Base-by-base conservation (phyloP, 164 flowering plant species). In the Aristolochia fimbriata region DNA sequence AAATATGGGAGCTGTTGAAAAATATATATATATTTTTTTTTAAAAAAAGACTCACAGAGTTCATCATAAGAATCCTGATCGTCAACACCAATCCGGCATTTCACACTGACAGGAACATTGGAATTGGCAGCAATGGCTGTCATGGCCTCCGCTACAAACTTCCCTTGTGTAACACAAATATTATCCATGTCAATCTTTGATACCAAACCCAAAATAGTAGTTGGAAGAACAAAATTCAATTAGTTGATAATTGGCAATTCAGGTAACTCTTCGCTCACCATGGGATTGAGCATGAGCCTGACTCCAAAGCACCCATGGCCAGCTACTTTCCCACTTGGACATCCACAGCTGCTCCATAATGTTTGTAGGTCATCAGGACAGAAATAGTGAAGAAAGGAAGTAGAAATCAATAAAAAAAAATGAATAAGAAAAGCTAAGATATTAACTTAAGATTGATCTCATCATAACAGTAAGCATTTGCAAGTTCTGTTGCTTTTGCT, bases 241-340 rank as follows among this genome's bases (percentile, higher is more conserved):
- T 6, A 37, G 10, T 37, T 37, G 1, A 37, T 37, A 10, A 3
- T 37, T 37, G 43, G 43, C 9, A 37, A 37, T 60, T 22, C 8
- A 49, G 57, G 20, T 43, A 50, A 61, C 62, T 56, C 56, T 51
- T 51, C 11, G 17, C 51, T 43, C 46, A 91, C 99, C 96, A 86
- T 86, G 64, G 99, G 95, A 71, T 91, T 78, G 64, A 86, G 88
- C 96, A 91, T 86, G 54, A 91, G 89, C 52, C 81, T 77, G 54
- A 71, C 99, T 58, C 97, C 97, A 75, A 94, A 94, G 80, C 97
- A 91, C 24, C 97, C 99, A 78, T 86, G 96, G 57, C 96, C 99
- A 58, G 92, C 95, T 48, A 94, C 99, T 70, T 71, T 82, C 19
- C 85, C 81, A 74, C 99, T 93, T 24, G 99, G 99, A 68, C 99